phyloP scores from a whole-genome alignment of 805 yeast species.

The Candida verbasci region DNA sequence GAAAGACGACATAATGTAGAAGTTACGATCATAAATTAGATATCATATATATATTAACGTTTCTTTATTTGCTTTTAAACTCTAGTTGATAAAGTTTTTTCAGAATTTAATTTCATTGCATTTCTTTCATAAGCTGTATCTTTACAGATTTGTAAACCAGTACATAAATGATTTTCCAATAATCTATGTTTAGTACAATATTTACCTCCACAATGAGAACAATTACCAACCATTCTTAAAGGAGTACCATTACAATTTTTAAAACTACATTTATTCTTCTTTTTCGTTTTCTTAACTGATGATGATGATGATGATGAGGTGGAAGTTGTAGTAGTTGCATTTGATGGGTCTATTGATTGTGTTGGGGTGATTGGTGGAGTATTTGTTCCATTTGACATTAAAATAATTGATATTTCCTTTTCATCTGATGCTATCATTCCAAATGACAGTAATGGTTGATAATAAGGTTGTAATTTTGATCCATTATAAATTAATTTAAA shows the following conservation, averaged over 20 bases:
- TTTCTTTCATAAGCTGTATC: conserved; percentile 79
- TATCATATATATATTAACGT: background rate
- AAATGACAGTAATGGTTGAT: conserved; percentile 19
- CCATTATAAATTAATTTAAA: conserved; percentile 40
- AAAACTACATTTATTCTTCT: conserved; percentile 49
- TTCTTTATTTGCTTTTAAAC: conserved; percentile 32
- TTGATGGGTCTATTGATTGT: conserved; percentile 3
- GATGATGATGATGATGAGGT: conserved; percentile 17
- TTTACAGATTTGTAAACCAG: conserved; percentile 74
- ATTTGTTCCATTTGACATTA: conserved; percentile 24
- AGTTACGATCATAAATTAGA: background rate
- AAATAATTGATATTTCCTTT: conserved; percentile 17
- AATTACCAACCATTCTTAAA: conserved; percentile 70
- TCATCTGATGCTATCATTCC: conserved; percentile 11
- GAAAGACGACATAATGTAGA: background rate
- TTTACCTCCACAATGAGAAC: conserved; percentile 78
- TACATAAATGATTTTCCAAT: conserved; percentile 78
- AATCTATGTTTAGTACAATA: conserved; percentile 85
- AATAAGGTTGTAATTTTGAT: conserved; percentile 27
- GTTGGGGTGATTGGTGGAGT: conserved; percentile 15
- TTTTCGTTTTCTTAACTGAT: conserved; percentile 26
- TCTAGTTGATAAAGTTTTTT: conserved; percentile 75
- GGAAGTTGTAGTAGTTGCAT: conserved; percentile 10
- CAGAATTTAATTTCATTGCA: conserved; percentile 76
- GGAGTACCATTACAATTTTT: conserved; percentile 61